phyloP scores from a whole-genome alignment of 2,329 filamentous ascomycete species.

The Gnomoniopsis smithogilvyi region DNA sequence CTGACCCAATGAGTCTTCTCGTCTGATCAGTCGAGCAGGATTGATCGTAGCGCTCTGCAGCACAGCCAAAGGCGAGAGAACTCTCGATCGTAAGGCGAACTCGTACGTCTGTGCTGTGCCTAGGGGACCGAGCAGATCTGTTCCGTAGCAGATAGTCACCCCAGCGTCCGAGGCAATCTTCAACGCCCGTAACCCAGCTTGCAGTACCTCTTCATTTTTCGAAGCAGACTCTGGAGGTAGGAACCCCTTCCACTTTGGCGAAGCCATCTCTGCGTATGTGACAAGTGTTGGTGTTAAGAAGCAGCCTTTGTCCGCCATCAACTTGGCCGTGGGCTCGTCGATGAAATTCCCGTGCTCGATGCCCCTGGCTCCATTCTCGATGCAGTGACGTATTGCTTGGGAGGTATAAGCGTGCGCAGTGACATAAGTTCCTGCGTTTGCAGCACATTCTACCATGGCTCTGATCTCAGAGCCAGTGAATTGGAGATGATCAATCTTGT shows the following conservation, averaged over 20 bases:
- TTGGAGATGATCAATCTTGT: slow-evolving; percentile 47
- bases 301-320: slow-evolving; percentile 44
- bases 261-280: slow-evolving; percentile 45
- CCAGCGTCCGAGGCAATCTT: slow-evolving; percentile 45
- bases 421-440: slow-evolving; percentile 45
- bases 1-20: slow-evolving; percentile 42
- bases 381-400: slow-evolving; percentile 44
- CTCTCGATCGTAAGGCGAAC: slow-evolving; percentile 41
- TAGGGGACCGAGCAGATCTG: slow-evolving; percentile 50
- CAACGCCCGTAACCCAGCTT: slow-evolving; percentile 40
- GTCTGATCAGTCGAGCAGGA: slow-evolving; percentile 41
- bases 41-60: slow-evolving; percentile 50
- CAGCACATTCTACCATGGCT: slow-evolving; percentile 46
- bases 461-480: slow-evolving; percentile 50
- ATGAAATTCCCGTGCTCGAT: slow-evolving; percentile 44
- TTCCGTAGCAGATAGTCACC: slow-evolving; percentile 52
- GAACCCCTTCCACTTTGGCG: slow-evolving; percentile 36
- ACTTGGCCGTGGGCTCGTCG: slow-evolving; percentile 34
- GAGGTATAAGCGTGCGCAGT: slow-evolving; percentile 54
- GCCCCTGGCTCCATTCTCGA: slow-evolving; percentile 47
- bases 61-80: slow-evolving; percentile 39
- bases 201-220: slow-evolving; percentile 47
- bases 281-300: slow-evolving; percentile 51
- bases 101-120: slow-evolving; percentile 45
- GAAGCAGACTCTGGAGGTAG: slow-evolving; percentile 36